phyloP scores from a whole-genome alignment of 1,139 yeast species.

The Pneumocystis sp. region DNA sequence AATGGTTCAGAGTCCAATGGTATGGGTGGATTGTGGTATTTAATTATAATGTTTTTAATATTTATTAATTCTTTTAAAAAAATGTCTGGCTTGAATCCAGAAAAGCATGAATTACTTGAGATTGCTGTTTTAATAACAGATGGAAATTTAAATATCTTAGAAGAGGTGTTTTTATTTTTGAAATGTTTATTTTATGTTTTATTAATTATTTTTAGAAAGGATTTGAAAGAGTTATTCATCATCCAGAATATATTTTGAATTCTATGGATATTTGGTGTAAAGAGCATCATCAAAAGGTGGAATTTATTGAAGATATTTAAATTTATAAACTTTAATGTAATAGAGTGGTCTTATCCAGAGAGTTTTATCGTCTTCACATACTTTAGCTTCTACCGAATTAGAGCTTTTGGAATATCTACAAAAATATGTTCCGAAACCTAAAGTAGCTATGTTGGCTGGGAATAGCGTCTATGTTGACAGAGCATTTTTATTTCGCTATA shows the following conservation, averaged over 20 bases:
- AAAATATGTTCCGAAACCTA: constrained; percentile 35
- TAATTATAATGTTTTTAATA: neutral
- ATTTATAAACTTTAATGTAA: neutral
- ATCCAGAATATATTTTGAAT: constrained; percentile 48
- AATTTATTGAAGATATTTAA: constrained; percentile 12
- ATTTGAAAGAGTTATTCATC: constrained; percentile 69
- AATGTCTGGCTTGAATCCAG: constrained; percentile 85
- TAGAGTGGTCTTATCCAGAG: constrained; percentile 61
- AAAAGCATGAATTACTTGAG: constrained; percentile 67
- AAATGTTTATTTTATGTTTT: neutral
- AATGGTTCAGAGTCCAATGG: neutral
- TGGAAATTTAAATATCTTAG: constrained; percentile 54
- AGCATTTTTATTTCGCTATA: constrained; percentile 65
- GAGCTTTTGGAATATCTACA: constrained; percentile 51
- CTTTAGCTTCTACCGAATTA: constrained; percentile 43
- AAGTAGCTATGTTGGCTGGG: constrained; percentile 65
- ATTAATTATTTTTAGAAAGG: constrained; percentile 27
- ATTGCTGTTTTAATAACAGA: constrained; percentile 85
- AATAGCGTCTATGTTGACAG: constrained; percentile 87
- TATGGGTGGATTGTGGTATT: neutral
- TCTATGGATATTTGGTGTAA: constrained; percentile 78
- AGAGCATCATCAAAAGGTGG: constrained; percentile 46
- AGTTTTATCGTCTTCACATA: constrained; percentile 42
- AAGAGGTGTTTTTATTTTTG: constrained; percentile 24
- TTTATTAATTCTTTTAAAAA: constrained; percentile 9